These are phyloP conservation scores for Naganishia sp. DNA, from an alignment of 1,284 basidiomycete genomes.

Conservation along the genomic window DNA sequence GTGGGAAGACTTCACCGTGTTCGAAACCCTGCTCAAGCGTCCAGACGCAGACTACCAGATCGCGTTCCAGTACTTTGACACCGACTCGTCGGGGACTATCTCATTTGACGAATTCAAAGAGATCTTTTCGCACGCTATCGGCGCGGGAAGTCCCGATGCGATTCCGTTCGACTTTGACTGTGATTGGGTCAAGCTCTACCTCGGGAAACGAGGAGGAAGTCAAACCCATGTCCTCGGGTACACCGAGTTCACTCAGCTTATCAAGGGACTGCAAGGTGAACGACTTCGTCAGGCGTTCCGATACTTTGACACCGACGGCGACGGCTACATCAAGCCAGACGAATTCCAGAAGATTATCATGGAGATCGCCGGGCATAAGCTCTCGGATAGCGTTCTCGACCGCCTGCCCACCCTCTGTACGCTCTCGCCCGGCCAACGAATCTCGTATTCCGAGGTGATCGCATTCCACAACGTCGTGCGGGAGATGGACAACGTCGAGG, in stretches of 20 bases:
- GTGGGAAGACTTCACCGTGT: slow-evolving; percentile 92
- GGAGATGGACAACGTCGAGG: slow-evolving; percentile 95
- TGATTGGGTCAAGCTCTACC: slow-evolving; percentile 91
- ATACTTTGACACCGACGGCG: slow-evolving; percentile 79
- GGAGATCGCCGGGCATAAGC: slow-evolving; percentile 90
- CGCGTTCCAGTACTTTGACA: slow-evolving; percentile 94
- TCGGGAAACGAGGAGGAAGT: slow-evolving; percentile 79
- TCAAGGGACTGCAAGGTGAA: slow-evolving; percentile 96
- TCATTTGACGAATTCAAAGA: slow-evolving; percentile 90
- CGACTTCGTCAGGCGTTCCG: slow-evolving; percentile 90
- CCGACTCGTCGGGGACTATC: slow-evolving; percentile 83
- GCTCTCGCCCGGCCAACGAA: slow-evolving; percentile 78
- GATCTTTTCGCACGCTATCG: slow-evolving; percentile 77
- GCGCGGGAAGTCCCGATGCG: slow-evolving; percentile 62
- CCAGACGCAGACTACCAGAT: slow-evolving; percentile 94
- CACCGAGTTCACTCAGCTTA: slow-evolving; percentile 86
- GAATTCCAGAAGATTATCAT: slow-evolving; percentile 91
- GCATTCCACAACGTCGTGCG: slow-evolving; percentile 92
- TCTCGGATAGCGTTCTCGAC: slow-evolving; percentile 86
- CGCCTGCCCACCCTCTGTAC: slow-evolving; percentile 85
- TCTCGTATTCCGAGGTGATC: slow-evolving; percentile 91
- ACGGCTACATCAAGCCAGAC: slow-evolving; percentile 86
- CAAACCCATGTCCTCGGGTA: slow-evolving; percentile 82
- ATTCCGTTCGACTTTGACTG: slow-evolving; percentile 95
- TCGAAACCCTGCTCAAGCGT: slow-evolving; percentile 66